Evolutionary conservation across 352 stramenopile genomes (phyloP), one percentile per base, ranked within the genome.

Genomic region (Pythium sukuiense): DNA sequence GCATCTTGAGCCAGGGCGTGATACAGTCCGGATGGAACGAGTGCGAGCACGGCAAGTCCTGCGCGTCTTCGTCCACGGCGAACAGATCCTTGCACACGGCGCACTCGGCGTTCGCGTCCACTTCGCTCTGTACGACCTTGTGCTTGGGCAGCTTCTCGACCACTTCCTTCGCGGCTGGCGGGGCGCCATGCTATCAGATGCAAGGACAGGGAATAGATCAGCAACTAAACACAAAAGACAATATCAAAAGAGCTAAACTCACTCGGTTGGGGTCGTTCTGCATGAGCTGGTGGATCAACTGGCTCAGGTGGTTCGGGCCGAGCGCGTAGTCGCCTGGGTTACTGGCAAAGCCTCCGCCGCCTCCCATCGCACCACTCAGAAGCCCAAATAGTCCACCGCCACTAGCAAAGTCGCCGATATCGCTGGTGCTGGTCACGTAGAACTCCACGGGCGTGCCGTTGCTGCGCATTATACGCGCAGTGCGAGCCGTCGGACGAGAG

Each of bases 221-320:
- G 33, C 57, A 18, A 60, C 13, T n/a, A n/a, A n/a, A n/a, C n/a
- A n/a, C n/a, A n/a, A n/a, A n/a, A n/a, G n/a, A n/a, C n/a, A n/a
- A n/a, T n/a, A n/a, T n/a, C n/a, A n/a, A 27, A 12, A 43, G 6
- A 32, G 16, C 43, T 14, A 5, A 3, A 70, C 79, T 65, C 81
- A 94, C 87, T 68, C 87, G 76, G 63, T 93, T 96, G 8, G 85
- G 75, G 35, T 96, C 87, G 69, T 94, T 93, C 57, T 93, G 85
- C 87, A 96, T 96, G 20, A 96, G 79, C 61, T 96, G 87, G 64
- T 94, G 94, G 58, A 96, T 94, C 27, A 96, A 75, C 50, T 74
- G 92, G 43, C 52, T 70, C 16, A 86, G 80, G 65, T 94, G 85
- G 54, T 89, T 93, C 11, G 64, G 52, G 32, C 87, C 87, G 62